Evolutionary conservation across 345 rosid species (phyloP).

Genomic region (Corchorus capsularis): DNA sequence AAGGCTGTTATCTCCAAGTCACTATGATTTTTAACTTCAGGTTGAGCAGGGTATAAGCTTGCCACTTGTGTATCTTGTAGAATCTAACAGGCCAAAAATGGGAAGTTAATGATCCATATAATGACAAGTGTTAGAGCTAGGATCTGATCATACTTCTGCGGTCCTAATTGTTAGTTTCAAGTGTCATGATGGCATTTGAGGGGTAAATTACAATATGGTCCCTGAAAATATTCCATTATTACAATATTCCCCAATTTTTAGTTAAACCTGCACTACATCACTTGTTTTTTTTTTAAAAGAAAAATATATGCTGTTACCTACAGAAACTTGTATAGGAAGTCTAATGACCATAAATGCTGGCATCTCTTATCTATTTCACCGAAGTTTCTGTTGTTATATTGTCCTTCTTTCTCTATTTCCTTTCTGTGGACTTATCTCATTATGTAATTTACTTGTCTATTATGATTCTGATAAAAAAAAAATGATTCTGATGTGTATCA

Average conservation of each 20-base stretch:
- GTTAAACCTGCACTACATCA: no score
- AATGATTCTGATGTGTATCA: neutral
- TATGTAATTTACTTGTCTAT: neutral
- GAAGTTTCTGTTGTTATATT: neutral
- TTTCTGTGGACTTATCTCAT: neutral
- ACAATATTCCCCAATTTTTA: neutral
- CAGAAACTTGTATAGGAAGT: no score
- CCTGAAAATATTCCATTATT: neutral
- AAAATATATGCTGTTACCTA: no score
- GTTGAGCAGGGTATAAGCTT: no score
- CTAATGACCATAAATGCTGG: neutral
- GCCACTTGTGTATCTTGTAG: neutral
- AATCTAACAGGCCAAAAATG: neutral
- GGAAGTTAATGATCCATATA: neutral
- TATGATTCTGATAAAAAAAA: conserved; percentile 2
- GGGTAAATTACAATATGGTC: neutral
- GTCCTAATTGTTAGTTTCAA: neutral
- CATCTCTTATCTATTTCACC: neutral
- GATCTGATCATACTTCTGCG: neutral
- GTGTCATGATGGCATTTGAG: neutral
- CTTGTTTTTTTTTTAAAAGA: no score
- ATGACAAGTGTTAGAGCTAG: neutral
- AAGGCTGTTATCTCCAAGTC: no score
- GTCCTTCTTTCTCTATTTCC: neutral
- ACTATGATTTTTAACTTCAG: no score